Conservation (phyloP, 108 stramenopile genomes). For the Nannochloropsis gaditana region DNA sequence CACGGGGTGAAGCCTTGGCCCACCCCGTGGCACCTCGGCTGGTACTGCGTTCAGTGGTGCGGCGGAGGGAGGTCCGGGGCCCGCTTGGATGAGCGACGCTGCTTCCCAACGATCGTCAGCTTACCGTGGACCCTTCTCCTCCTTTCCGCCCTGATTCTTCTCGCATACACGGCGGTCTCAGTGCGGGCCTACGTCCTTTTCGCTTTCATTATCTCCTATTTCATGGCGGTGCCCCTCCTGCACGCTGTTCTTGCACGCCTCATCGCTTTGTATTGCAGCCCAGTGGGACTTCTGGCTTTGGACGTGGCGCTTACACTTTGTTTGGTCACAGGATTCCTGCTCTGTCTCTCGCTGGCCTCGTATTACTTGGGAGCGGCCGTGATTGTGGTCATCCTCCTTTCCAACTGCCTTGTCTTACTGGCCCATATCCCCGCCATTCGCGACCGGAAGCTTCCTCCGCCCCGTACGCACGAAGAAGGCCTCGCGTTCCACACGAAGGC, state of each 20-base stretch:
- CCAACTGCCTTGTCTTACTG: not conserved
- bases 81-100: not conserved
- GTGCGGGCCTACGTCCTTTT: not conserved
- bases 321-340: not conserved
- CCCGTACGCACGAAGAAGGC: not conserved
- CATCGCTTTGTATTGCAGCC: not conserved
- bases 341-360: not conserved
- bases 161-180: not conserved
- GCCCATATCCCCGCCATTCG: slow-evolving; percentile 7
- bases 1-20: slow-evolving; percentile 3
- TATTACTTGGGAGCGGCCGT: not conserved
- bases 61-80: not conserved
- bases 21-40: not conserved
- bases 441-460: not conserved
- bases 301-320: not conserved
- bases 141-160: not conserved
- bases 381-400: not conserved
- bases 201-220: not conserved
- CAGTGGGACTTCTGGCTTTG: not conserved
- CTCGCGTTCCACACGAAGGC: not conserved
- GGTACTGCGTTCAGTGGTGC: slow-evolving; percentile 5
- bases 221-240: not conserved
- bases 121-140: not conserved
- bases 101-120: not conserved
- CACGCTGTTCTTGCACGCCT: not conserved